A percentile compares a stretch with the other conserved stretches of the same genome.
Conservation (phyloP, 106 monocot genomes). For the Dactylorhiza incarnata region DNA sequence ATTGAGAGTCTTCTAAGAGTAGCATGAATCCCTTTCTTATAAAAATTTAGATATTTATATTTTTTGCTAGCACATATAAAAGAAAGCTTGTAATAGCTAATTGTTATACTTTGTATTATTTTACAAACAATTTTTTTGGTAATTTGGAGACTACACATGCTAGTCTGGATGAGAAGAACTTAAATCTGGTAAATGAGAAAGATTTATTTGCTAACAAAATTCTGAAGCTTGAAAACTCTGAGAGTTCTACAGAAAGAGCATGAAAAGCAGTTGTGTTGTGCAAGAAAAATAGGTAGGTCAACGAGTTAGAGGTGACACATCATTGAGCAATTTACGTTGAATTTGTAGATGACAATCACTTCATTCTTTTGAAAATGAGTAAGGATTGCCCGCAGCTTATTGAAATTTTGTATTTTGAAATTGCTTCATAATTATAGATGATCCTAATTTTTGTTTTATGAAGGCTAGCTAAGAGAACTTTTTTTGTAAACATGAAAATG, state of each 20-base stretch:
- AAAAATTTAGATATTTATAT: slow-evolving; percentile 21
- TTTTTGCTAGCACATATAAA: no score
- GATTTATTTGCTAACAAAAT: slow-evolving; percentile 20
- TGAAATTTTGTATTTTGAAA: no score
- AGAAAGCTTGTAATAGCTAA: no score
- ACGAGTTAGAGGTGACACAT: slow-evolving; percentile 4
- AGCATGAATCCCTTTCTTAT: slow-evolving; percentile 15
- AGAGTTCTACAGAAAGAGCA: slow-evolving; percentile 35
- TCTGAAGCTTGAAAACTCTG: slow-evolving; percentile 33
- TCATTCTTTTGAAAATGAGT: no score
- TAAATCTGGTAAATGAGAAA: slow-evolving; percentile 36
- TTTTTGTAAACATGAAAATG: no score
- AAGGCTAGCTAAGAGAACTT: no score
- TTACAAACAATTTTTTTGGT: not conserved
- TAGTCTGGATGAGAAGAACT: slow-evolving; percentile 25
- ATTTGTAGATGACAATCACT: no score
- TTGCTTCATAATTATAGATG: no score
- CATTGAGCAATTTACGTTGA: no score
- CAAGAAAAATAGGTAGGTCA: slow-evolving; percentile 4
- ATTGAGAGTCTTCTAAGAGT: slow-evolving; percentile 32
- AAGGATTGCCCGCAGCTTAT: no score
- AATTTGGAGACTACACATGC: slow-evolving; percentile 22
- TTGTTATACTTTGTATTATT: no score
- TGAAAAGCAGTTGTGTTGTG: slow-evolving; percentile 18
- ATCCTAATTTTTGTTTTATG: no score